phyloP scores from a whole-genome alignment of 192 early-diverging fungal genomes.

The Coemansia sp. region DNA sequence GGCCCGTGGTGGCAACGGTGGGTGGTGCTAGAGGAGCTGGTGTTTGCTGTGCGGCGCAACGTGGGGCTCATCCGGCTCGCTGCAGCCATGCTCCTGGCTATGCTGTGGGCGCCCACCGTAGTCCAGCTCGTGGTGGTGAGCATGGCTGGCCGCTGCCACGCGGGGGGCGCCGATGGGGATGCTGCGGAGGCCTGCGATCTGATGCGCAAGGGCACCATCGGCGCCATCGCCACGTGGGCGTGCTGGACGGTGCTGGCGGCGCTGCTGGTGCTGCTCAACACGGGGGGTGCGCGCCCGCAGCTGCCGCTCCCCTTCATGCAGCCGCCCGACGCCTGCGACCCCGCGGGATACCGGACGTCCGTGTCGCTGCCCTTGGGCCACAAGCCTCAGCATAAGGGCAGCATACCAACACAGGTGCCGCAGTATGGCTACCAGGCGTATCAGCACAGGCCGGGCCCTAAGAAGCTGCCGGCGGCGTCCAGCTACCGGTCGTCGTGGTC shows the following conservation, averaged over 20 bases:
- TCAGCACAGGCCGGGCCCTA: slow-evolving; percentile 8
- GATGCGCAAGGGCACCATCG: slow-evolving; percentile 33
- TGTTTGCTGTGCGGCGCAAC: slow-evolving; percentile 28
- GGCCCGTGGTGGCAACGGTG: slow-evolving; percentile 39
- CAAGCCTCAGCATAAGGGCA: slow-evolving; percentile 4
- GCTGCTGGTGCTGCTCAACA: slow-evolving; percentile 34
- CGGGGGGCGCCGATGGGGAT: slow-evolving; percentile 9
- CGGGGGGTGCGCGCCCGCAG: neutral
- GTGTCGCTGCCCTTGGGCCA: neutral
- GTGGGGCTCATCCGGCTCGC: slow-evolving; percentile 33
- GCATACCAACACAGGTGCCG: neutral
- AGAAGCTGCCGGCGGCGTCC: slow-evolving; percentile 1
- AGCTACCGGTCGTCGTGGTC: slow-evolving; percentile 46
- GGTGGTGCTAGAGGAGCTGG: slow-evolving; percentile 35
- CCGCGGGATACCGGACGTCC: neutral
- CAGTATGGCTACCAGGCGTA: slow-evolving; percentile 4
- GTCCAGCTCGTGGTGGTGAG: slow-evolving; percentile 32
- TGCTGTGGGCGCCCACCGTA: slow-evolving; percentile 26
- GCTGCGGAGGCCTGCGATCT: slow-evolving; percentile 19
- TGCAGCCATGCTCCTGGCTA: slow-evolving; percentile 14
- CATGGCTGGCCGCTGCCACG: slow-evolving; percentile 32
- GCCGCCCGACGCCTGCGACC: neutral
- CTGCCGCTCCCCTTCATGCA: neutral
- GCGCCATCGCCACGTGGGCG: slow-evolving; percentile 19
- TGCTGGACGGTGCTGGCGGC: slow-evolving; percentile 32